Evolutionary conservation across 805 yeast genomes (phyloP).

Genomic region (Saccharomycopsis sp.): DNA sequence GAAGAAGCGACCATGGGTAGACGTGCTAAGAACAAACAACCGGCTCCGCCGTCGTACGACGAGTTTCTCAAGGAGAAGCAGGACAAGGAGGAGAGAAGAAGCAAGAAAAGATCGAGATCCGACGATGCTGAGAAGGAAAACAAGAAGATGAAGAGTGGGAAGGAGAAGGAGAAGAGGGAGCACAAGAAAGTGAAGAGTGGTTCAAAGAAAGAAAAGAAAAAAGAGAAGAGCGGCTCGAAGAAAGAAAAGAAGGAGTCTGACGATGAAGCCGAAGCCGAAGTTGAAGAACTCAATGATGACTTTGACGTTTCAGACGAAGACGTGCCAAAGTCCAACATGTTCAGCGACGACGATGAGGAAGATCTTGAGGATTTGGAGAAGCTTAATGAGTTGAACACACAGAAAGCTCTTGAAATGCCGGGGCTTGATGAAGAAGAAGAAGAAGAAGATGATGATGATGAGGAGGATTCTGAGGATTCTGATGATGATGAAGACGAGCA

Average conservation of each 20-base stretch:
- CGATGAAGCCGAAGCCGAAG: constrained; percentile 43
- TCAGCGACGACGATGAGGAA: constrained; percentile 20
- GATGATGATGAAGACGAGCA: constrained; percentile 28
- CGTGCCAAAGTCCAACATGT: constrained; percentile 13
- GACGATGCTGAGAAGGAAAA: constrained; percentile 3
- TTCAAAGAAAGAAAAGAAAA: constrained; percentile 30
- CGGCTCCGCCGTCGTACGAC: constrained; percentile 81
- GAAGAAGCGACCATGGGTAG: constrained; percentile 55
- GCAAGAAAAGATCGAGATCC: constrained; percentile 3
- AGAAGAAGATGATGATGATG: constrained; percentile 31
- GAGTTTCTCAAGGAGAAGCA: constrained; percentile 55
- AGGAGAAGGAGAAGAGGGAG: constrained; percentile 4
- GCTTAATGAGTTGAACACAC: constrained; percentile 18
- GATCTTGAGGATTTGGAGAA: constrained; percentile 23
- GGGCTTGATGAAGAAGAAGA: constrained; percentile 26
- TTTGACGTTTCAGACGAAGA: constrained; percentile 22
- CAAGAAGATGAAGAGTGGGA: constrained; percentile 1
- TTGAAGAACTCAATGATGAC: constrained; percentile 45
- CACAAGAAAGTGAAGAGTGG: too few relatives aligned
- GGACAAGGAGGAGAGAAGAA: constrained; percentile 14
- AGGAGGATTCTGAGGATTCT: constrained; percentile 12
- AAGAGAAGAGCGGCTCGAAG: constrained; percentile 26
- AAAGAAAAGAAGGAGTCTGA: constrained; percentile 24
- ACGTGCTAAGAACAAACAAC: constrained; percentile 87
- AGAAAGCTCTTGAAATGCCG: constrained; percentile 9